Evolutionary conservation across 306 rosid species (phyloP).

Genomic region (Quercus engelmannii): DNA sequence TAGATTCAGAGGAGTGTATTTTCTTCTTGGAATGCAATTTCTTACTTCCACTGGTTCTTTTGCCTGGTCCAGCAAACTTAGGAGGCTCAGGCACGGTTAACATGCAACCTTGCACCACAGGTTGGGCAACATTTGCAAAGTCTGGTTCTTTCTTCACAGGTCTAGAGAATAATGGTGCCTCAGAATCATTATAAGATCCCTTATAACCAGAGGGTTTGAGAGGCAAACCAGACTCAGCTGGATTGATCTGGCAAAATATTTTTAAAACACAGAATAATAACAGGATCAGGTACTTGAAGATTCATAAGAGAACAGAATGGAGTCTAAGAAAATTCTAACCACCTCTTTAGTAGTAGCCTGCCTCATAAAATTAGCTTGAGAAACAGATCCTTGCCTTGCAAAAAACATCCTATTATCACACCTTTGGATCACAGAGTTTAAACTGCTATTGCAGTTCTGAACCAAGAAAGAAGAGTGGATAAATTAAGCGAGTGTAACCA

Average conservation of each 20-base stretch:
- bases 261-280: neutral
- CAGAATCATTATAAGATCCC: slow-evolving; percentile 26
- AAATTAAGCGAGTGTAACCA: slow-evolving; percentile 3
- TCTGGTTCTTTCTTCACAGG: slow-evolving; percentile 23
- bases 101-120: slow-evolving; percentile 21
- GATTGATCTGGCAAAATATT: slow-evolving; percentile 35
- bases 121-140: slow-evolving; percentile 21
- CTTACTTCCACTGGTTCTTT: slow-evolving; percentile 8
- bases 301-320: neutral
- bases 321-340: slow-evolving; percentile 4
- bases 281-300: neutral
- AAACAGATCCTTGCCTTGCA: slow-evolving; percentile 63
- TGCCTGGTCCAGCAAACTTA: slow-evolving; percentile 46
- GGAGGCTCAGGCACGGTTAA: slow-evolving; percentile 48
- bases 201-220: slow-evolving; percentile 36
- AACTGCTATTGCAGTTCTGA: slow-evolving; percentile 57
- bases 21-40: slow-evolving; percentile 29
- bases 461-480: neutral
- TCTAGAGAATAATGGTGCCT: slow-evolving; percentile 62
- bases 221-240: slow-evolving; percentile 18
- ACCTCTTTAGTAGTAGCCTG: slow-evolving; percentile 52
- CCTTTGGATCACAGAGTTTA: slow-evolving; percentile 50
- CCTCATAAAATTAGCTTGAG: slow-evolving; percentile 64
- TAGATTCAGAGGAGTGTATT: slow-evolving; percentile 23
- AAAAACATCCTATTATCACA: slow-evolving; percentile 48